Conservation (phyloP, 805 yeast genomes). For the Candida berthetii region DNA sequence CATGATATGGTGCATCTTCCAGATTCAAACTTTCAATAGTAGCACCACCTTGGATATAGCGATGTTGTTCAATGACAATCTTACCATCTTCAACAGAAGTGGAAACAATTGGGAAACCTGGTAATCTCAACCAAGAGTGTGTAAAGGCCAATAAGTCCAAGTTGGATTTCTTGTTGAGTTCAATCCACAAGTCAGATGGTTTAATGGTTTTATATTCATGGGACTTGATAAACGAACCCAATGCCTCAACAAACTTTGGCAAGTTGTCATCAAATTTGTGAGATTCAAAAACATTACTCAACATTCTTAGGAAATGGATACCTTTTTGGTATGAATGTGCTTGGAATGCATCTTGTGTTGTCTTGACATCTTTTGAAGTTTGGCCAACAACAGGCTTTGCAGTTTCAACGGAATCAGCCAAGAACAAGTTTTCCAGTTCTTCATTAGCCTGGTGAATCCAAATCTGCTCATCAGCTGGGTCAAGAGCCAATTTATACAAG, state of each 20-base stretch:
- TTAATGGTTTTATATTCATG: conserved; percentile 34
- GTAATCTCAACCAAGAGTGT: conserved; percentile 53
- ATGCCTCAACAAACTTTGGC: conserved; percentile 25
- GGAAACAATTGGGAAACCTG: conserved; percentile 52
- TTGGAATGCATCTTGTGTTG: conserved; percentile 42
- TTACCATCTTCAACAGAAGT: conserved; percentile 25
- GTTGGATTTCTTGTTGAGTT: conserved; percentile 25
- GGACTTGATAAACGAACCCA: conserved; percentile 31
- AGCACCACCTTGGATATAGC: conserved; percentile 19
- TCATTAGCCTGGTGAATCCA: conserved; percentile 27
- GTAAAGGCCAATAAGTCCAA: conserved; percentile 44
- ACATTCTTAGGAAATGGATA: conserved; percentile 45
- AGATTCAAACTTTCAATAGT: conserved; percentile 22
- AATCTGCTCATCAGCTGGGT: conserved; percentile 17
- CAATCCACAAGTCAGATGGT: conserved; percentile 48
- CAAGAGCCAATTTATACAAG: conserved; percentile 24
- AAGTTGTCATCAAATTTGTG: conserved; percentile 22
- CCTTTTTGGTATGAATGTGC: conserved; percentile 54
- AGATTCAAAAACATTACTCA: conserved; percentile 35
- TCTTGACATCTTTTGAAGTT: conserved; percentile 22
- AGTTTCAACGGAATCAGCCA: conserved; percentile 26
- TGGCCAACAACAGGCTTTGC: conserved; percentile 29
- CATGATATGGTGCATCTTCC: conserved; percentile 56
- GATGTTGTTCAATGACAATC: conserved; percentile 32
- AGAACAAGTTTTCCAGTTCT: conserved; percentile 27